A percentile compares a stretch with the other conserved stretches of the same genome.
These are phyloP conservation scores for Balansia obtecta DNA, from an alignment of 2,329 filamentous ascomycete genomes.

Conservation along the genomic window DNA sequence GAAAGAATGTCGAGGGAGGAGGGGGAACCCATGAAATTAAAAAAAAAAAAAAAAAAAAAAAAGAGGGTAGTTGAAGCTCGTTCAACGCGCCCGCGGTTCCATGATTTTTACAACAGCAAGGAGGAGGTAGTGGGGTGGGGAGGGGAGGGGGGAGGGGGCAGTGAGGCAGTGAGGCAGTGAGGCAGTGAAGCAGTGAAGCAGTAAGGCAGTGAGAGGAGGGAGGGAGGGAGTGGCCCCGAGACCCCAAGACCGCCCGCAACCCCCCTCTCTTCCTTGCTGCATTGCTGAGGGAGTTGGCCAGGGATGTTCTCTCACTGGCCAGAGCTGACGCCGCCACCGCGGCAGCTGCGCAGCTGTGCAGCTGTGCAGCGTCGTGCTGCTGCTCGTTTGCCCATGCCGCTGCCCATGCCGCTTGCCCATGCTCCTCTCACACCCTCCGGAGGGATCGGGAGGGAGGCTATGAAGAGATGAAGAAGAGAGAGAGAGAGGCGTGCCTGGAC, in stretches of 20 bases:
- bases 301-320: constrained; percentile 8
- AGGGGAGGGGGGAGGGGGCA: neutral
- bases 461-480: too few relatives aligned
- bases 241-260: neutral
- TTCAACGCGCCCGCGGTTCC: constrained; percentile 5
- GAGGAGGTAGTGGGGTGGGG: too few relatives aligned
- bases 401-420: neutral
- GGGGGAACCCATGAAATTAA: too few relatives aligned
- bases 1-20: neutral
- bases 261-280: neutral
- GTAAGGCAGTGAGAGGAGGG: too few relatives aligned
- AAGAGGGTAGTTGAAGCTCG: neutral
- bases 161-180: too few relatives aligned
- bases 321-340: constrained; percentile 9
- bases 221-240: neutral
- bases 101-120: too few relatives aligned
- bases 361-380: too few relatives aligned
- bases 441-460: too few relatives aligned
- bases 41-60: too few relatives aligned
- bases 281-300: constrained; percentile 7
- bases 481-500: neutral
- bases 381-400: neutral
- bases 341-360: constrained; percentile 6
- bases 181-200: too few relatives aligned
- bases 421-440: constrained; percentile 2